These are phyloP conservation scores for Aspergillus spinulosporus DNA, from an alignment of 2,329 filamentous ascomycete species.

Conservation along the genomic window DNA sequence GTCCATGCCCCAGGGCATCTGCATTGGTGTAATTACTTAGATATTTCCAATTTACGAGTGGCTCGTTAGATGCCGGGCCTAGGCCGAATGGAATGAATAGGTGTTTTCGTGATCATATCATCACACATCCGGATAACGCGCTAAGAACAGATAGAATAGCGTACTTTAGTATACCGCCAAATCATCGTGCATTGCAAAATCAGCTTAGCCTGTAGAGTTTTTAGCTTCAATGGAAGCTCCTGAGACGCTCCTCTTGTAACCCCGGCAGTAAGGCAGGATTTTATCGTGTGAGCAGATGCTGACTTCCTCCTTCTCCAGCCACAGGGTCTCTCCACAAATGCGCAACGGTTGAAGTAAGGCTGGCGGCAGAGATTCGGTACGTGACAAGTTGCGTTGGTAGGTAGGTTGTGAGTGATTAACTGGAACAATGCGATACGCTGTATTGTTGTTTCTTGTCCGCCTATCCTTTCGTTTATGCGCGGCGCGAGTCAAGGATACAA, in stretches of 20 bases:
- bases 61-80: too few species aligned
- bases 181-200: background rate
- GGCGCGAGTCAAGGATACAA: background rate
- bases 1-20: too few species aligned
- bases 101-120: constrained; percentile 10
- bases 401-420: background rate
- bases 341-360: background rate
- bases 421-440: background rate
- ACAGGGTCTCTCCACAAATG: background rate
- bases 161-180: background rate
- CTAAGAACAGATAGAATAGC: background rate
- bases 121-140: constrained; percentile 7
- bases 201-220: background rate
- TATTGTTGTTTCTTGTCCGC: background rate
- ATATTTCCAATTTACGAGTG: too few species aligned
- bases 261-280: background rate
- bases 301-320: background rate
- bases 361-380: background rate
- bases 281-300: too few species aligned
- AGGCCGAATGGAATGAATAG: background rate
- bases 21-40: too few species aligned
- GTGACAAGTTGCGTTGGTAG: background rate
- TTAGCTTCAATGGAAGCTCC: background rate
- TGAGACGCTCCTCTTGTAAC: background rate
- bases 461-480: background rate